Percentiles rank a stretch among this genome's conserved stretches.
phyloP scores from a whole-genome alignment of 805 yeast genomes.

The Ogataea corticis region DNA sequence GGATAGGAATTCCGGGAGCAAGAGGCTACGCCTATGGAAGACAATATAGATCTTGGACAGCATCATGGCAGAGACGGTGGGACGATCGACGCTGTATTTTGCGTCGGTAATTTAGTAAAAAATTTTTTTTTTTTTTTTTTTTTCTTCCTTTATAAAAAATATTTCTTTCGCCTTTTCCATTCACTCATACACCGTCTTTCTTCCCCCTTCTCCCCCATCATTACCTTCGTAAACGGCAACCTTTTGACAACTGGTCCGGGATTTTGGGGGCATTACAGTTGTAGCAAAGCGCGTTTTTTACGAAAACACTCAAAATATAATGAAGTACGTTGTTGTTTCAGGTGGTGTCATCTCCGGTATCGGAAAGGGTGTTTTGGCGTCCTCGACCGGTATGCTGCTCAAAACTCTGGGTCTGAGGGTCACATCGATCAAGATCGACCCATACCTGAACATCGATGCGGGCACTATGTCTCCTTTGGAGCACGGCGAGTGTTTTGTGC shows the following conservation, averaged over 20 bases:
- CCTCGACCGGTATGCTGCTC: slow-evolving; percentile 92
- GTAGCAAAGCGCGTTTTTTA: background rate
- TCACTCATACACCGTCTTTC: background rate
- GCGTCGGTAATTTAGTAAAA: slow-evolving; percentile 7
- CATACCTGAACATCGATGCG: slow-evolving; percentile 98
- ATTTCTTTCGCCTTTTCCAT: background rate
- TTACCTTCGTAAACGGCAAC: slow-evolving; percentile 11
- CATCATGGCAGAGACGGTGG: no score
- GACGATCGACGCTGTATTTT: slow-evolving; percentile 9
- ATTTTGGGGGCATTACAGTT: slow-evolving; percentile 5
- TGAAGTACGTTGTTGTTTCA: slow-evolving; percentile 99
- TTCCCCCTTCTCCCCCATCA: slow-evolving; percentile 8
- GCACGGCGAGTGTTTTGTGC: slow-evolving; percentile 98
- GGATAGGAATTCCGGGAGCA: no score
- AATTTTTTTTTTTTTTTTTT: slow-evolving; percentile 12
- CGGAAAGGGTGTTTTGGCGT: slow-evolving; percentile 98
- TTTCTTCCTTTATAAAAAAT: background rate
- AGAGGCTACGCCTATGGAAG: no score
- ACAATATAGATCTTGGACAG: no score
- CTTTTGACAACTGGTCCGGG: background rate
- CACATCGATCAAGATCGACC: slow-evolving; percentile 97
- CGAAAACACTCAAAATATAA: slow-evolving; percentile 26
- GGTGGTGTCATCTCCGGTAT: slow-evolving; percentile 99
- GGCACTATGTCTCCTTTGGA: slow-evolving; percentile 99
- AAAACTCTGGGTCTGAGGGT: slow-evolving; percentile 94